Conservation (phyloP, 2,329 filamentous ascomycete genomes). For the Pseudocercospora vitis region DNA sequence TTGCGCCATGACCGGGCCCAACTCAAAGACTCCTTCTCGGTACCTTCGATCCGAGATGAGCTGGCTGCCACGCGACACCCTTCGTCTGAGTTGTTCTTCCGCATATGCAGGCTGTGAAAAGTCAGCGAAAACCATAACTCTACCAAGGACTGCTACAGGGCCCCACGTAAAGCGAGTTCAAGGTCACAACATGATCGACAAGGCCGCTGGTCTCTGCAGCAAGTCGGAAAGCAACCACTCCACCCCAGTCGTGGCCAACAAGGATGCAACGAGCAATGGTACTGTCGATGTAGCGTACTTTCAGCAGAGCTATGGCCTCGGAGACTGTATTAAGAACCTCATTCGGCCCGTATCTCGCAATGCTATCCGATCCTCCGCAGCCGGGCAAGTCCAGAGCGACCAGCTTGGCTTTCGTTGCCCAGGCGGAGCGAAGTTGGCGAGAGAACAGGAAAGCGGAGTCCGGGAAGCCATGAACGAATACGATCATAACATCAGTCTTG, state of each 20-base stretch:
- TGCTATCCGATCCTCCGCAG: constrained; percentile 57
- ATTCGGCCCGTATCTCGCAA: constrained; percentile 52
- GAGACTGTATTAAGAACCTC: constrained; percentile 55
- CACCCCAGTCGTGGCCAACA: constrained; percentile 50
- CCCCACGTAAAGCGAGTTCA: constrained; percentile 55
- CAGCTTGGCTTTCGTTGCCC: constrained; percentile 45
- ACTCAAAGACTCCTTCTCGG: constrained; percentile 3
- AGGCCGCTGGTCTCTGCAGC: constrained; percentile 59
- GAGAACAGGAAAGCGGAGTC: constrained; percentile 59
- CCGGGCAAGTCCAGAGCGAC: constrained; percentile 60
- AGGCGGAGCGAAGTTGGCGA: constrained; percentile 46
- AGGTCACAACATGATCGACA: constrained; percentile 57
- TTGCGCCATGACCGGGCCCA: constrained; percentile 48
- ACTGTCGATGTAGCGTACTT: constrained; percentile 44
- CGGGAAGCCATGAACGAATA: constrained; percentile 49
- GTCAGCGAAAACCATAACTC: neutral
- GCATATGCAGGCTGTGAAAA: constrained; percentile 16
- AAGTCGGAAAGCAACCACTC: constrained; percentile 54
- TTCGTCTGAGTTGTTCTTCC: constrained; percentile 13
- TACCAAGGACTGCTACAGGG: constrained; percentile 1
- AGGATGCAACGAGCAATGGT: constrained; percentile 41
- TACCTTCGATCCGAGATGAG: constrained; percentile 15
- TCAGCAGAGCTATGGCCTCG: constrained; percentile 54
- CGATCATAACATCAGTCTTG: constrained; percentile 15
- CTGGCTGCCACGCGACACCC: constrained; percentile 11